Base-by-base conservation (phyloP, 2,329 filamentous ascomycete species). In the Alternaria dauci region DNA sequence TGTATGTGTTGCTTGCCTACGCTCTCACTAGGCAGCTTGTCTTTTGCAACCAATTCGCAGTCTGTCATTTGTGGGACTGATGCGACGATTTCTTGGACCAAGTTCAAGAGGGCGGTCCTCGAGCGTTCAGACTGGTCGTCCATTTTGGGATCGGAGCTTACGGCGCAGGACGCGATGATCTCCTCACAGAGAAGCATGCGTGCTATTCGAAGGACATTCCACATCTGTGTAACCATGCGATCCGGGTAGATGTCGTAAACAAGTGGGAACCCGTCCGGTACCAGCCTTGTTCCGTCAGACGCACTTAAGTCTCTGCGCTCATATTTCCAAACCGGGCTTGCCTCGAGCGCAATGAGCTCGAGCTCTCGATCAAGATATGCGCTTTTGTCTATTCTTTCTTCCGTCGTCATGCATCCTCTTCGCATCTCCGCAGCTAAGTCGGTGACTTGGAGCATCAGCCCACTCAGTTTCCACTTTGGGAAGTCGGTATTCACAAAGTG, bases 101-200 rank as follows among this genome's bases (percentile, higher is more conserved):
- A 61, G 1, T 50, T 20, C 2, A 67, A 61, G 32, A 77, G 73
- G 6, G 61, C 68, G 12, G 58, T 25, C 9, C 52, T 54, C 11
- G 72, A 67, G 7, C 46, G 58, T 28, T 54, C 3, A 20, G 39
- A 39, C 38, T 55, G 34, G 28, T 26, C 44, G 4, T 28, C 18
- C 30, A 34, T 18, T 9, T 44, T 25, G 38, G 34, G 55, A 2
- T 56, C 50, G 5, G 52, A n/a, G 25, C 23, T 18, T 38, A 39
- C 9, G 9, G 52, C 18, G 23, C 34, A 63, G 12, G 55, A 59
- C n/a, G 61, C 52, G 7, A 71, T 43, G 46, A 73, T 62, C 46
- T 76, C 71, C 48, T 76, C 71, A 53, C 75, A 75, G 8, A 78
- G 69, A 4, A 76, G 51, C 28, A 78, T 77, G 20, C 75, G 61